A percentile compares a stretch with the other conserved stretches of the same genome.
These are phyloP conservation scores for Chalciporus sphaerocephalus DNA, from an alignment of 768 basidiomycete genomes.

Conservation along the genomic window DNA sequence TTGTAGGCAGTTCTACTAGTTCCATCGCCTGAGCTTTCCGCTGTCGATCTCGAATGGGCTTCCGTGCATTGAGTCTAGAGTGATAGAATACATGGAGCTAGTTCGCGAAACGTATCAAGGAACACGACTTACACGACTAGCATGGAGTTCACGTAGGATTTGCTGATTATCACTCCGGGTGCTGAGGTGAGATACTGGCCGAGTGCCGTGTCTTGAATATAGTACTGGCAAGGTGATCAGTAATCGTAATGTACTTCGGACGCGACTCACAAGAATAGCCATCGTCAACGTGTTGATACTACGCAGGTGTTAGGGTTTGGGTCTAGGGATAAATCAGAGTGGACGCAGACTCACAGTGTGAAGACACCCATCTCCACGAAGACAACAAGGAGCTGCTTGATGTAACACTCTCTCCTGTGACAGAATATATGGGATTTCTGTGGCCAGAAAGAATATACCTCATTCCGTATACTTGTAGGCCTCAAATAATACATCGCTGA, in stretches of 20 bases:
- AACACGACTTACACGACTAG: constrained; percentile 15
- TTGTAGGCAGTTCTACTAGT: constrained; percentile 7
- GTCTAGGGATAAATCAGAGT: neutral
- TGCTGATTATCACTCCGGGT: constrained; percentile 12
- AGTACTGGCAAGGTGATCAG: constrained; percentile 8
- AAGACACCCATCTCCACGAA: constrained; percentile 12
- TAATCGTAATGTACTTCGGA: too few relatives aligned
- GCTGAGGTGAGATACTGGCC: constrained; percentile 1
- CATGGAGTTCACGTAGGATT: constrained; percentile 22
- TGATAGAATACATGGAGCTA: too few relatives aligned
- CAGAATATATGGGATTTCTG: too few relatives aligned
- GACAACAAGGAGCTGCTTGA: constrained; percentile 8
- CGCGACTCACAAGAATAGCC: constrained; percentile 10
- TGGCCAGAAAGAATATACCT: too few relatives aligned
- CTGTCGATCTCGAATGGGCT: constrained; percentile 13
- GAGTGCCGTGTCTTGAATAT: neutral
- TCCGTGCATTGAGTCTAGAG: constrained; percentile 10
- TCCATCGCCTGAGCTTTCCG: neutral
- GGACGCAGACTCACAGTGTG: constrained; percentile 16
- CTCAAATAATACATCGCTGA: constrained; percentile 10
- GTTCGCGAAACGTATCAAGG: too few relatives aligned
- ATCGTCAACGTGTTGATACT: constrained; percentile 12
- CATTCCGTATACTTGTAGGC: constrained; percentile 4
- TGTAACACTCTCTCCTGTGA: neutral
- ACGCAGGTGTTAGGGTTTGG: neutral